Percentiles rank a stretch among this genome's conserved stretches.
Conservation (phyloP, 805 yeast species). For the Isabelozyma heimii region DNA sequence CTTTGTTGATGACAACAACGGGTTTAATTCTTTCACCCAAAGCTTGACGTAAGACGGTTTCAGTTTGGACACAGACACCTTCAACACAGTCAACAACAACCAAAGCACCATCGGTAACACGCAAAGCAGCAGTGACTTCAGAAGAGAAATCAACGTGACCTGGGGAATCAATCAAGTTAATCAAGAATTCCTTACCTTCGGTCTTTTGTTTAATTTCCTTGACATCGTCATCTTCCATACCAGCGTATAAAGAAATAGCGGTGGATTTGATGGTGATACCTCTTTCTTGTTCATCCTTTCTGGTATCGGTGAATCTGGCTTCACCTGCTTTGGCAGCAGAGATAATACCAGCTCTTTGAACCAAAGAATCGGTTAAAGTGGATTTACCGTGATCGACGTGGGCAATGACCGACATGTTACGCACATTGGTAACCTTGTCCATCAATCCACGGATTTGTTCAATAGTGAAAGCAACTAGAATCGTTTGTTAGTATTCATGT, state of each 20-base stretch:
- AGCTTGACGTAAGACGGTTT: conserved; percentile 98
- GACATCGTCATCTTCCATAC: conserved; percentile 80
- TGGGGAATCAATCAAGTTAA: conserved; percentile 98
- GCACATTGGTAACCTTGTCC: conserved; percentile 99
- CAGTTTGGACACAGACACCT: conserved; percentile 99
- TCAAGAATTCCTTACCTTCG: conserved; percentile 90
- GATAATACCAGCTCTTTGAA: conserved; percentile 98
- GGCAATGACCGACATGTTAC: conserved; percentile 99
- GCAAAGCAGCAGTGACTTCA: conserved; percentile 99
- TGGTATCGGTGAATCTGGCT: conserved; percentile 99
- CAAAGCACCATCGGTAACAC: conserved; percentile 99
- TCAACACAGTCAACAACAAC: conserved; percentile 99
- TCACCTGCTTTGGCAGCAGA: conserved; percentile 99
- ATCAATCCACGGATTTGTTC: conserved; percentile 95
- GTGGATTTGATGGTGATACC: conserved; percentile 99
- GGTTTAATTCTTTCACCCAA: conserved; percentile 99
- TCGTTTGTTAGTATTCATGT: conserved; percentile 13
- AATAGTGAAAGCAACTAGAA: conserved; percentile 48
- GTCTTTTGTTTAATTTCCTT: conserved; percentile 91
- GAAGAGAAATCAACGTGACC: conserved; percentile 99
- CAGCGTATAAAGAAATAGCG: conserved; percentile 93
- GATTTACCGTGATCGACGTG: conserved; percentile 99
- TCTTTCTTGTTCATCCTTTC: conserved; percentile 99
- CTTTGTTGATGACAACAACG: conserved; percentile 97
- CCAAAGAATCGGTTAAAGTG: conserved; percentile 98